These are phyloP conservation scores for Taphrina flavorubra DNA, from an alignment of 1,139 yeast genomes.

Conservation along the genomic window DNA sequence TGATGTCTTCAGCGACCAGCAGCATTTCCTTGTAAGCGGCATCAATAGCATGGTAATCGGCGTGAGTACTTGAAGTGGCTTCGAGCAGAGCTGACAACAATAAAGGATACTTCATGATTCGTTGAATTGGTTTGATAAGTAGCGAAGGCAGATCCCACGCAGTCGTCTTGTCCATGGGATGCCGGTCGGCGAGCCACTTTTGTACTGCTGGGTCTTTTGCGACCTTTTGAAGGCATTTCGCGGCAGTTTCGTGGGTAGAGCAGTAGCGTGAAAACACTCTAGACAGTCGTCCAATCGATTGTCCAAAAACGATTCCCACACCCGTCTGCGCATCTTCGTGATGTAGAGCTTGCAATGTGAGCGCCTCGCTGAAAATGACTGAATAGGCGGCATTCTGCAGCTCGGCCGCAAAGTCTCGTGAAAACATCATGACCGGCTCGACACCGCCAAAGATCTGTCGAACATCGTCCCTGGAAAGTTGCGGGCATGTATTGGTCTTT, in stretches of 20 bases:
- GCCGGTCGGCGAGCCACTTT: constrained; percentile 50
- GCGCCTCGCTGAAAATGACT: constrained; percentile 14
- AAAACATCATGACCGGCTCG: constrained; percentile 29
- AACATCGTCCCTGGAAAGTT: constrained; percentile 14
- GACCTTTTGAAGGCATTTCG: constrained; percentile 31
- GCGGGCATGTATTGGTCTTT: constrained; percentile 9
- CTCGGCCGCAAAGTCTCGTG: constrained; percentile 27
- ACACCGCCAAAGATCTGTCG: constrained; percentile 35
- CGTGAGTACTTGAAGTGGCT: constrained; percentile 49
- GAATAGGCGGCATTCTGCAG: constrained; percentile 24
- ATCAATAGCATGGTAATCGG: constrained; percentile 50
- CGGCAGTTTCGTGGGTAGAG: constrained; percentile 40
- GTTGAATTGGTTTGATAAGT: constrained; percentile 56
- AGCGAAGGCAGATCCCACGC: constrained; percentile 56
- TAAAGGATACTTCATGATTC: constrained; percentile 55
- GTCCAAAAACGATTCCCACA: constrained; percentile 39
- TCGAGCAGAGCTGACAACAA: constrained; percentile 49
- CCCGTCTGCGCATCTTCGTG: constrained; percentile 27
- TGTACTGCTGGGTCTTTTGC: constrained; percentile 48
- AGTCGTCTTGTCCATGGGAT: constrained; percentile 48
- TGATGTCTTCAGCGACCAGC: constrained; percentile 50
- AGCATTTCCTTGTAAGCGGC: constrained; percentile 49
- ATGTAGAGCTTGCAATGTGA: constrained; percentile 14
- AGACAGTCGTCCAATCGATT: constrained; percentile 37
- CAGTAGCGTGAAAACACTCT: constrained; percentile 43